Conservation (phyloP, 768 basidiomycete genomes). For the Lactarius tabidus region DNA sequence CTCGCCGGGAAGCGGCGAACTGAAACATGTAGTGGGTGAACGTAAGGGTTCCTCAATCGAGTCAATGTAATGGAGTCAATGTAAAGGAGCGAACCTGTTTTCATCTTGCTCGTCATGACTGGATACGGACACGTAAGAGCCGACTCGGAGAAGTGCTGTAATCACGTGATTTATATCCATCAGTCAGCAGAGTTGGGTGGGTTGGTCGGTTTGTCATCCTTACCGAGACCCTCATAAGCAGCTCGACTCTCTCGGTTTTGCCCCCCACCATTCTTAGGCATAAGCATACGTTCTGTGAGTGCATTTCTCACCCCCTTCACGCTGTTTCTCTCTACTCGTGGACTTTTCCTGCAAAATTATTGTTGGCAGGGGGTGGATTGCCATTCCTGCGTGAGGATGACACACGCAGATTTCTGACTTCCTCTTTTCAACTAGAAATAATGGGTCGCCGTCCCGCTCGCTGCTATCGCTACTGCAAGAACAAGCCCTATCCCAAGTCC, state of each 20-base stretch:
- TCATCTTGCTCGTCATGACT: not conserved
- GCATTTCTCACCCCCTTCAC: not conserved
- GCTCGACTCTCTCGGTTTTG: not conserved
- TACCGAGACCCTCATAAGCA: constrained; percentile 5
- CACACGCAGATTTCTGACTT: not conserved
- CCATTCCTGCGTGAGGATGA: constrained; percentile 1
- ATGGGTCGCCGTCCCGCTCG: constrained; percentile 99
- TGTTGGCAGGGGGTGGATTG: constrained; percentile 13
- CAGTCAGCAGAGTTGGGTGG: constrained; percentile 11
- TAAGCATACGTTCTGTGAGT: constrained; percentile 15
- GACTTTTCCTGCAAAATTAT: not conserved
- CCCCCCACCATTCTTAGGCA: not conserved
- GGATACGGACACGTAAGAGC: not conserved
- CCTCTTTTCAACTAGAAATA: not conserved
- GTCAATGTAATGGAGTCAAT: too few species aligned
- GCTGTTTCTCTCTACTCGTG: not conserved
- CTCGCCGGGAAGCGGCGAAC: not conserved
- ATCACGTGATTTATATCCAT: constrained; percentile 6
- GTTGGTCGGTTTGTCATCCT: constrained; percentile 12
- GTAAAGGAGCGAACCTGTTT: too few species aligned
- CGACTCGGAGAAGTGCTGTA: not conserved
- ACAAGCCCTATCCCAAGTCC: constrained; percentile 96
- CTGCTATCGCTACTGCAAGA: constrained; percentile 99
- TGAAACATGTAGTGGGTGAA: too few species aligned
- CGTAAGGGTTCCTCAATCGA: too few species aligned